phyloP scores from a whole-genome alignment of 164 flowering plant species.

The Nelumbo lutea region DNA sequence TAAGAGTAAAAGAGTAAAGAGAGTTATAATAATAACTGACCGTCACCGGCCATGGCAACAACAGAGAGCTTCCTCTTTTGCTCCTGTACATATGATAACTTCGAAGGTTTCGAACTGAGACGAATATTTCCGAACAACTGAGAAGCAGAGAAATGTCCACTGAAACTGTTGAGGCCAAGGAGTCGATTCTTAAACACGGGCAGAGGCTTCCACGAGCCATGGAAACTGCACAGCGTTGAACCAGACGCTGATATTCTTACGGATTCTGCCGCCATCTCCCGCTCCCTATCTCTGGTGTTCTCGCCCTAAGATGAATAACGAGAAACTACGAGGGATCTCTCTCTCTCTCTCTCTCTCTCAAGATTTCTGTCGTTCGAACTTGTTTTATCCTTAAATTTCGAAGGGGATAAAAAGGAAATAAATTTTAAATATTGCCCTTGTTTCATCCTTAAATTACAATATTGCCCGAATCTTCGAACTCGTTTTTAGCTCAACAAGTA shows the following conservation, averaged over 20 bases:
- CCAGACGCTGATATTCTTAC: conserved; percentile 16
- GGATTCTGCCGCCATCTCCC: conserved; percentile 19
- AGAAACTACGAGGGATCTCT: not conserved
- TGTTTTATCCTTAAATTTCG: not conserved
- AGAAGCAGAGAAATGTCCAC: conserved; percentile 10
- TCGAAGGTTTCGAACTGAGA: conserved; percentile 6
- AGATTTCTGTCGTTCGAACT: not conserved
- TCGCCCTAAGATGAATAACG: conserved; percentile 6
- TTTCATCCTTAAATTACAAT: not conserved
- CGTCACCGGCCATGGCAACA: conserved; percentile 36
- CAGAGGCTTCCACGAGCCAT: conserved; percentile 9
- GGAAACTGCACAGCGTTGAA: conserved; percentile 7
- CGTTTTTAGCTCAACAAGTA: not conserved
- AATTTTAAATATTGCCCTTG: not conserved
- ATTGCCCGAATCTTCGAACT: not conserved
- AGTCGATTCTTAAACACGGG: conserved; percentile 15
- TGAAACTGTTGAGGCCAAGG: conserved; percentile 3
- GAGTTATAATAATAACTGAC: conserved; percentile 18
- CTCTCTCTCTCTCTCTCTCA: not conserved
- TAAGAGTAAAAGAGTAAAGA: not conserved
- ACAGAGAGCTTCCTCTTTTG: conserved; percentile 17
- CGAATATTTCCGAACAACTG: conserved; percentile 23
- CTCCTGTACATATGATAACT: conserved; percentile 8
- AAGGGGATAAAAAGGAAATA: not conserved
- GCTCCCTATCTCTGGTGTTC: not conserved